phyloP scores from a whole-genome alignment of 768 basidiomycete species.

The Rhizopogon vinicolor region DNA sequence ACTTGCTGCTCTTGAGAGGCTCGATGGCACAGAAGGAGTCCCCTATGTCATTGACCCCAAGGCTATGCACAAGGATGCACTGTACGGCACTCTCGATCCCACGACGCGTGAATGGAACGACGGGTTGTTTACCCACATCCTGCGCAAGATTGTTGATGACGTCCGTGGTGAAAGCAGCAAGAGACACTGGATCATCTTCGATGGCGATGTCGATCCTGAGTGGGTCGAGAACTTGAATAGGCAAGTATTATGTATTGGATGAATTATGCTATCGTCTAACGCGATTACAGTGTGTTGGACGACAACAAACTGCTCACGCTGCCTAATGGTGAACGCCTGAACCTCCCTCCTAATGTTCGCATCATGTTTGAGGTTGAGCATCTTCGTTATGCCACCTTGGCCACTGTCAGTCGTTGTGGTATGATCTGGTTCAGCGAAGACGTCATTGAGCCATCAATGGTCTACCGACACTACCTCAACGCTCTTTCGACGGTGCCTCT shows the following conservation, averaged over 20 bases:
- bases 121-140: constrained; percentile 94
- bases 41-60: constrained; percentile 98
- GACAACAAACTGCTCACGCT: constrained; percentile 97
- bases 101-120: constrained; percentile 99
- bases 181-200: constrained; percentile 99
- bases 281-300: constrained; percentile 76
- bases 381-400: constrained; percentile 92
- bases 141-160: constrained; percentile 97
- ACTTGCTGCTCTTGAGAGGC: constrained; percentile 80
- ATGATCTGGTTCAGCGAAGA: constrained; percentile 99
- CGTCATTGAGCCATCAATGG: constrained; percentile 86
- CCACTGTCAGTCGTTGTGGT: constrained; percentile 99
- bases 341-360: constrained; percentile 92
- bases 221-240: constrained; percentile 99
- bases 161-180: constrained; percentile 96
- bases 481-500: constrained; percentile 71
- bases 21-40: constrained; percentile 91
- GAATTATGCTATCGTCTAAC: not conserved
- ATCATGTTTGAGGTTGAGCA: constrained; percentile 99
- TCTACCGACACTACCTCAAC: constrained; percentile 84
- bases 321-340: constrained; percentile 97
- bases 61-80: constrained; percentile 96
- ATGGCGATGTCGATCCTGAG: constrained; percentile 99
- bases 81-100: constrained; percentile 94
- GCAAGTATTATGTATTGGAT: constrained; percentile 35